phyloP scores from a whole-genome alignment of 306 rosid genomes.

The Styphnolobium japonicum region DNA sequence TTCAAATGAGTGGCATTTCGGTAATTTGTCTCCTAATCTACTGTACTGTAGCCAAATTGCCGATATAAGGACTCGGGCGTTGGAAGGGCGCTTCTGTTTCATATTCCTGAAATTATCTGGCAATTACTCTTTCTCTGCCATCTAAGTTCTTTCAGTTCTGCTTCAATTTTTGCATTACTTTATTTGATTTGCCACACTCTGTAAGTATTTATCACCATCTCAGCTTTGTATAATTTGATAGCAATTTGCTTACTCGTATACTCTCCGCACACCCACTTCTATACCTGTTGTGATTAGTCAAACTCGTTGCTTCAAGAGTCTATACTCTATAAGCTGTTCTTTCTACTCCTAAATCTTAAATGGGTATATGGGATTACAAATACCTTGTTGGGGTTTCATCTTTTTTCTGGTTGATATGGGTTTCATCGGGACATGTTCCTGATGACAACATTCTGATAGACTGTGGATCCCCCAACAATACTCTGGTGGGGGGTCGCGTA shows the following conservation, averaged over 20 bases:
- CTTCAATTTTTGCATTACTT: neutral
- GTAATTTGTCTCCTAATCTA: no score
- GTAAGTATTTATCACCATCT: neutral
- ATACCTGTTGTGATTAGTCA: neutral
- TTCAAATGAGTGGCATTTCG: no score
- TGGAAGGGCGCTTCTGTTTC: no score
- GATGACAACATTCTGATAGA: conserved; percentile 41
- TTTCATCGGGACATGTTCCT: conserved; percentile 30
- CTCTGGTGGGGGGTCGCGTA: conserved; percentile 37
- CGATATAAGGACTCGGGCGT: no score
- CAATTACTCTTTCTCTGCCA: neutral
- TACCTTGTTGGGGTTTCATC: conserved; percentile 30
- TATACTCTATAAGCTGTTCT: neutral
- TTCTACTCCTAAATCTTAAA: neutral
- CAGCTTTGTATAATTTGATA: neutral
- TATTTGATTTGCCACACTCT: neutral
- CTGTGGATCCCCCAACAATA: conserved; percentile 51
- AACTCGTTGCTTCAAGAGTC: neutral
- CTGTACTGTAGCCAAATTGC: no score
- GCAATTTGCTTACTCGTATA: neutral
- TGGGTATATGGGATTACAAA: conserved; percentile 10
- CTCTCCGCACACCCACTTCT: neutral
- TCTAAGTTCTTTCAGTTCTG: neutral
- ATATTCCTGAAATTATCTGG: neutral
- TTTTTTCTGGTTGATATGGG: conserved; percentile 23